Percentiles rank a stretch among this genome's conserved stretches.
Conservation (phyloP, 176 grass and related monocot genomes). For the Oryza punctata region DNA sequence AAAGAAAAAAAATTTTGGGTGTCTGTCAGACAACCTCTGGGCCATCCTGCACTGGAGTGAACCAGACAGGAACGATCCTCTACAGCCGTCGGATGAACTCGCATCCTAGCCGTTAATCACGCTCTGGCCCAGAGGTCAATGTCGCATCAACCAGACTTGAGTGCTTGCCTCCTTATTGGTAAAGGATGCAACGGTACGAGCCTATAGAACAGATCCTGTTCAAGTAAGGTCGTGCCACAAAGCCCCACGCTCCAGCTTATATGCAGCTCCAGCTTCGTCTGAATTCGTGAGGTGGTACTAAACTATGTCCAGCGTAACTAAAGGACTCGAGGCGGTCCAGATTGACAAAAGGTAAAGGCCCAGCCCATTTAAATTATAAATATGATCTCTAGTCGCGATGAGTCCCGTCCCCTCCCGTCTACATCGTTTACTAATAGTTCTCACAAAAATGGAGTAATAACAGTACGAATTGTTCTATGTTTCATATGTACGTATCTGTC, state of each 20-base stretch:
- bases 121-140: background rate
- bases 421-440: no score
- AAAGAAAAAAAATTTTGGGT: no score
- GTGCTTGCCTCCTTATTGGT: background rate
- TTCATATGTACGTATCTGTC: background rate
- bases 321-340: background rate
- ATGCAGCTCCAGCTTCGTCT: background rate
- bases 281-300: conserved; percentile 2
- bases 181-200: background rate
- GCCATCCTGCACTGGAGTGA: no score
- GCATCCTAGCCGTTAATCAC: no score
- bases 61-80: background rate
- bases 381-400: background rate
- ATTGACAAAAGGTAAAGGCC: background rate
- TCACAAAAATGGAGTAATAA: no score
- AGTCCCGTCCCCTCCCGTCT: no score
- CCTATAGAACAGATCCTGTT: conserved; percentile 36
- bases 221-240: background rate
- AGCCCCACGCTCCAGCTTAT: background rate
- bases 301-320: background rate
- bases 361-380: background rate
- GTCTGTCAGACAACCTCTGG: no score
- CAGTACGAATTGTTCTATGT: no score
- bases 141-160: conserved; percentile 7
- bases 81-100: background rate